Evolutionary conservation across 768 basidiomycete genomes (phyloP), one percentile per base, ranked within the genome.

Genomic region (Rhizopogon vesiculosus): DNA sequence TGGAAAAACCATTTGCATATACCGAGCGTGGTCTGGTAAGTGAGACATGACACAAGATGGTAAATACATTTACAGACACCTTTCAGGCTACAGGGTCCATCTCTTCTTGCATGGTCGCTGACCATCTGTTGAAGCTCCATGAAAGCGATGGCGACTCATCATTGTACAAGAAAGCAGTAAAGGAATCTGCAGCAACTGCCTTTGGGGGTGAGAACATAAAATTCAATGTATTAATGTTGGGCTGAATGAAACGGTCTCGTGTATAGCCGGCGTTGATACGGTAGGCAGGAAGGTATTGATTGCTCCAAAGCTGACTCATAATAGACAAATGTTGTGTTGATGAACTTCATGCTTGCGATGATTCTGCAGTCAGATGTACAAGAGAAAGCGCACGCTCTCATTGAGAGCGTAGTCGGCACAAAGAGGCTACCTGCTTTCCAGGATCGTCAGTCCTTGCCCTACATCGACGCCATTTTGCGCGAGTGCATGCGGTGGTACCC

Each of bases 1-100:
- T 66, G 28, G 64, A 65, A 15, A 41, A 41, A 22, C 61, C 63
- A 5, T 67, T 62, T 40, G 51, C 59, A 19, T 51, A 60, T 22
- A 45, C 59, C 16, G 45, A 61, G 28, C 45, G 60, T 60, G 51
- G 60, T 60, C 9, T 53, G 63, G 15, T 8, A 15, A 22, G 13
- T n/a, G 56, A 6, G 13, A 3, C 12, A 33, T 38, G 10, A 5
- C 15, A 6, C 3, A 43, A 57, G 48, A 25, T 3, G 3, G 50
- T 29, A 44, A 7, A 13, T 38, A 10, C n/a, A n/a, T n/a, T n/a
- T n/a, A n/a, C n/a, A n/a, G n/a, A n/a, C n/a, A n/a, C n/a, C n/a
- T n/a, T n/a, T n/a, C n/a, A n/a, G n/a, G n/a, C n/a, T n/a, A n/a
- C n/a, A n/a, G n/a, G n/a, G n/a, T n/a, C n/a, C n/a, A n/a, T n/a